Conservation (phyloP, 2,329 filamentous ascomycete genomes). For the Arthroderma uncinatum region DNA sequence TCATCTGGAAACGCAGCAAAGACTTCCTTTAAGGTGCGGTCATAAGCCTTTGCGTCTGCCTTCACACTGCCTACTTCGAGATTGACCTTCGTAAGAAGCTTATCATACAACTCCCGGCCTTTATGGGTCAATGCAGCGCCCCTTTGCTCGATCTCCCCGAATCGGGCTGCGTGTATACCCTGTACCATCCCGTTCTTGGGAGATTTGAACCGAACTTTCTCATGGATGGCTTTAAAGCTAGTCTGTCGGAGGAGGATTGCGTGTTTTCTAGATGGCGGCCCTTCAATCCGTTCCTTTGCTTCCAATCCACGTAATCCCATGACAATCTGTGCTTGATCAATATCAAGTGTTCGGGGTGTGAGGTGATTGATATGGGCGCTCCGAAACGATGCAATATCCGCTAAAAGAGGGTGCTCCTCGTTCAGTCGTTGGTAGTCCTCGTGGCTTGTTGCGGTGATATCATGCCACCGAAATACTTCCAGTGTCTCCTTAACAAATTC, state of each 20-base stretch:
- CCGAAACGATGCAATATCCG: slow-evolving; percentile 37
- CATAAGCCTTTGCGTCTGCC: slow-evolving; percentile 14
- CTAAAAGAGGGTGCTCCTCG: slow-evolving; percentile 38
- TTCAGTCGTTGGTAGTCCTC: slow-evolving; percentile 36
- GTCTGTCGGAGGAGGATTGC: slow-evolving; percentile 44
- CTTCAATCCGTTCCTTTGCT: slow-evolving; percentile 43
- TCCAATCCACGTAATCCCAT: slow-evolving; percentile 36
- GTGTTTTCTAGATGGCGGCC: slow-evolving; percentile 36
- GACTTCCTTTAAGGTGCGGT: slow-evolving; percentile 18
- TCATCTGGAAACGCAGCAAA: slow-evolving; percentile 36
- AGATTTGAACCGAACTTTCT: slow-evolving; percentile 35
- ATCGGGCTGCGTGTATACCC: slow-evolving; percentile 40
- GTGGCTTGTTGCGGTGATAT: slow-evolving; percentile 30
- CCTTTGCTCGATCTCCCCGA: slow-evolving; percentile 45
- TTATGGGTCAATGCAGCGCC: slow-evolving; percentile 40
- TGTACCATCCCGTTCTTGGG: slow-evolving; percentile 14
- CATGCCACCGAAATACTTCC: slow-evolving; percentile 41
- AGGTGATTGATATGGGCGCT: slow-evolving; percentile 45
- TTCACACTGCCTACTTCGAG: slow-evolving; percentile 13
- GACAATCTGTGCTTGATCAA: slow-evolving; percentile 33
- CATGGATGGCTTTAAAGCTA: slow-evolving; percentile 44
- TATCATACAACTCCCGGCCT: slow-evolving; percentile 39
- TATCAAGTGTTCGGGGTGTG: slow-evolving; percentile 42
- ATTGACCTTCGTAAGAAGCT: slow-evolving; percentile 23
- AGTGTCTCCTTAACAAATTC: slow-evolving; percentile 37